Evolutionary conservation across 2,329 filamentous ascomycete genomes (phyloP), one percentile per base, ranked within the genome.

Genomic region (Sphaerulina vaccinii): DNA sequence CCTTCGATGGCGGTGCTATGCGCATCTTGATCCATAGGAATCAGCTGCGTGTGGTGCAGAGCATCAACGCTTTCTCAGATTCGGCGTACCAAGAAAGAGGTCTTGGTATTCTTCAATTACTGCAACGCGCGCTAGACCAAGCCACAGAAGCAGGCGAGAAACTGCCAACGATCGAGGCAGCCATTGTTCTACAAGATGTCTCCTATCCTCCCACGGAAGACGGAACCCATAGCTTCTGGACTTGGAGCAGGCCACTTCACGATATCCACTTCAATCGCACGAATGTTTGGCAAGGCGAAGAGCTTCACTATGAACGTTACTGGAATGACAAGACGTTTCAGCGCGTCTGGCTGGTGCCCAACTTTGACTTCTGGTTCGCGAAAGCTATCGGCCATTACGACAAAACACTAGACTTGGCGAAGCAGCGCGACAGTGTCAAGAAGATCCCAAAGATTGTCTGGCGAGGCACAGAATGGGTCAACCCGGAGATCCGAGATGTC

Each of bases 401-500:
- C 10, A 51, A 51, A 18, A 47, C 54, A 2, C 48, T 51, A 27
- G 29, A 19, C 36, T 24, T 19, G n/a, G 52, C 58, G 2, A 46
- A 40, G 9, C 41, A 51, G 19, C 40, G 58, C 18, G 60, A 63
- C 19, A 13, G 10, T 1, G 19, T 27, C 8, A 48, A 58, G 7
- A 64, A 65, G 48, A 65, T 63, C 10, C 60, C 55, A 3, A 62
- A 66, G 43, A 54, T 61, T 2, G 59, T 65, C 0, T 69, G 66
- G 65, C 60, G 67, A 8, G 65, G 64, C 5, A 62, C 62, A 1
- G 57, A 62, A 16, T 60, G 62, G 45, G 58, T 65, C n/a, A 62
- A 62, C 21, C 48, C 54, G 3, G 55, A 55, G n/a, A 54, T 68
- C 6, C 58, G 67, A 13, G 52, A 67, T 11, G 50, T 59, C 11